Percentiles rank a stretch among this genome's conserved stretches.
These are phyloP conservation scores for Populus euphratica DNA, from an alignment of 345 rosid species.

Conservation along the genomic window DNA sequence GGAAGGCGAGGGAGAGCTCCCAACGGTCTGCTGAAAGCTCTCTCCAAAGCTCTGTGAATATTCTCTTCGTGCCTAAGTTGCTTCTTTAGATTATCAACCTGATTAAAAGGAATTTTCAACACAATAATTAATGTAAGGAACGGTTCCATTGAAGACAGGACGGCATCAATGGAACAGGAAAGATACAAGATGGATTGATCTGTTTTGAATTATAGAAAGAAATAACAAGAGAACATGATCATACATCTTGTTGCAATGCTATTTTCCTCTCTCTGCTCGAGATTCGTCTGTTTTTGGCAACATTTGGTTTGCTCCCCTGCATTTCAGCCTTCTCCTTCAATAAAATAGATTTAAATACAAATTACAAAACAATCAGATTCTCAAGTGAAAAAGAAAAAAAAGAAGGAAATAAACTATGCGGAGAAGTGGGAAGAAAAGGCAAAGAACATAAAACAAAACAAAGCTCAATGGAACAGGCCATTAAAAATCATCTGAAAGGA, in stretches of 20 bases:
- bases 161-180: too few relatives aligned
- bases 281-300: slow-evolving; percentile 29
- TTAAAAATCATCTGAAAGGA: too few relatives aligned
- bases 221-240: background rate
- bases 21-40: slow-evolving; percentile 79
- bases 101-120: slow-evolving; percentile 16
- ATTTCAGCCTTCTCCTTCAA: slow-evolving; percentile 39
- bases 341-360: background rate
- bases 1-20: slow-evolving; percentile 97
- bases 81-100: slow-evolving; percentile 86
- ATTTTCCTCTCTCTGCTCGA: slow-evolving; percentile 50
- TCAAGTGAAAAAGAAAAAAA: background rate
- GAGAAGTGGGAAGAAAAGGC: background rate
- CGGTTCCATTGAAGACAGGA: background rate
- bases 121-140: background rate
- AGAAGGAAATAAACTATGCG: background rate
- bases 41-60: slow-evolving; percentile 78
- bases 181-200: background rate
- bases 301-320: slow-evolving; percentile 39
- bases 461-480: too few relatives aligned
- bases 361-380: background rate
- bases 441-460: background rate
- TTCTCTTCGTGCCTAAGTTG: slow-evolving; percentile 80
- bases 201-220: background rate
- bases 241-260: slow-evolving; percentile 74